Percentiles rank a stretch among this genome's conserved stretches.
Evolutionary conservation across 441 rosid species (phyloP).

Genomic region (Francoa sonchifolia): DNA sequence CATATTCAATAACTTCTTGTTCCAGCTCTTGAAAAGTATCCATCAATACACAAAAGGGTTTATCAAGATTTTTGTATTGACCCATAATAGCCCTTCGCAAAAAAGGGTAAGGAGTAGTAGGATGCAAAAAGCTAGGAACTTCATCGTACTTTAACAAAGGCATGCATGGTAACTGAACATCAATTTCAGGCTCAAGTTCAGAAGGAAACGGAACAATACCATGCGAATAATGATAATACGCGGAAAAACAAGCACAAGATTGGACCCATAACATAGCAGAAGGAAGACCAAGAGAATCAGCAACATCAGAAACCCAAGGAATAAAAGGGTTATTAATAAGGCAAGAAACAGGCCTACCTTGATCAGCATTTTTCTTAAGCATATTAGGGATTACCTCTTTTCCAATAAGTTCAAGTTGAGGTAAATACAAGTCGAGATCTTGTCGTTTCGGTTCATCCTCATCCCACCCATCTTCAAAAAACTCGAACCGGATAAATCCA

Average conservation of each 20-base stretch:
- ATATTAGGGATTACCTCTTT: conserved; percentile 31
- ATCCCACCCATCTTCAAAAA: conserved; percentile 45
- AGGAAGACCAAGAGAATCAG: conserved; percentile 49
- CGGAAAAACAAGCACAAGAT: conserved; percentile 51
- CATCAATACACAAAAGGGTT: conserved; percentile 49
- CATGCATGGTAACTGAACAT: conserved; percentile 54
- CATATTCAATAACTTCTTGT: conserved; percentile 34
- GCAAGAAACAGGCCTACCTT: conserved; percentile 53
- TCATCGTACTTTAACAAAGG: conserved; percentile 63
- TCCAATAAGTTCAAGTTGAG: conserved; percentile 42
- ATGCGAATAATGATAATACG: conserved; percentile 46
- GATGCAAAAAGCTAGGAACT: conserved; percentile 57
- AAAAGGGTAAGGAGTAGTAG: conserved; percentile 27
- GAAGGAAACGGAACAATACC: conserved; percentile 40
- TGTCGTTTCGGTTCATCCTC: conserved; percentile 38
- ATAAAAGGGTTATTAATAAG: conserved; percentile 67
- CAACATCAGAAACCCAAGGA: conserved; percentile 75
- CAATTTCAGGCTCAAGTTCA: conserved; percentile 29
- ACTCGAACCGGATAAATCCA: conserved; percentile 54
- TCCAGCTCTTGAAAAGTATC: conserved; percentile 63
- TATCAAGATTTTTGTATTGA: conserved; percentile 45
- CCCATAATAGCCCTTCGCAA: conserved; percentile 36
- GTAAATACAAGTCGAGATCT: conserved; percentile 26
- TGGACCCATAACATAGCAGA: conserved; percentile 85
- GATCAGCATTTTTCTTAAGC: conserved; percentile 27